These are phyloP conservation scores for Pisolithus albus DNA, from an alignment of 768 basidiomycete species.

Conservation along the genomic window DNA sequence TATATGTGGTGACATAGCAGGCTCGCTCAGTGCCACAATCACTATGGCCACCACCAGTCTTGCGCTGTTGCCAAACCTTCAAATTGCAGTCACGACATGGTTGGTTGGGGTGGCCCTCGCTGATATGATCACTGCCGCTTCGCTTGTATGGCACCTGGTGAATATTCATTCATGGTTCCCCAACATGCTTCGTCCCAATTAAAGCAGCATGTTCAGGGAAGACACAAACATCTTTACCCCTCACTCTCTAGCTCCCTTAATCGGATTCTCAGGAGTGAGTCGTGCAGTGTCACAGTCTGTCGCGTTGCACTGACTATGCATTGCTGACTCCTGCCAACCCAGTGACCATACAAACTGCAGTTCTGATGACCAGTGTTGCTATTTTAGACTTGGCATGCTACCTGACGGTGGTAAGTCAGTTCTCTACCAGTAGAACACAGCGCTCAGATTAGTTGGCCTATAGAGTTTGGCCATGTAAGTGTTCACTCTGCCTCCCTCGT, in stretches of 20 bases:
- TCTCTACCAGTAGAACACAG: neutral
- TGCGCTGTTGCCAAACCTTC: too few relatives aligned
- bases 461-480: neutral
- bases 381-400: neutral
- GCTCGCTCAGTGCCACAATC: neutral
- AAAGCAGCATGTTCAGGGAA: neutral
- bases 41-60: neutral
- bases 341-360: neutral
- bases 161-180: neutral
- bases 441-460: neutral
- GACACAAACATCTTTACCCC: neutral
- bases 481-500: too few relatives aligned
- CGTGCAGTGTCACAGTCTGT: too few relatives aligned
- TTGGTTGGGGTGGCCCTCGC: too few relatives aligned
- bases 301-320: too few relatives aligned
- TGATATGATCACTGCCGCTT: too few relatives aligned
- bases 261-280: neutral
- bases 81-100: too few relatives aligned
- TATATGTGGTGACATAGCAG: neutral
- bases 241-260: neutral
- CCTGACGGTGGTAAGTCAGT: neutral
- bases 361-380: neutral
- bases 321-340: too few relatives aligned
- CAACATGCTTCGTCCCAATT: neutral
- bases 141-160: neutral